These are phyloP conservation scores for Moricandia moricandioides DNA, from an alignment of 345 rosid species.

Conservation along the genomic window DNA sequence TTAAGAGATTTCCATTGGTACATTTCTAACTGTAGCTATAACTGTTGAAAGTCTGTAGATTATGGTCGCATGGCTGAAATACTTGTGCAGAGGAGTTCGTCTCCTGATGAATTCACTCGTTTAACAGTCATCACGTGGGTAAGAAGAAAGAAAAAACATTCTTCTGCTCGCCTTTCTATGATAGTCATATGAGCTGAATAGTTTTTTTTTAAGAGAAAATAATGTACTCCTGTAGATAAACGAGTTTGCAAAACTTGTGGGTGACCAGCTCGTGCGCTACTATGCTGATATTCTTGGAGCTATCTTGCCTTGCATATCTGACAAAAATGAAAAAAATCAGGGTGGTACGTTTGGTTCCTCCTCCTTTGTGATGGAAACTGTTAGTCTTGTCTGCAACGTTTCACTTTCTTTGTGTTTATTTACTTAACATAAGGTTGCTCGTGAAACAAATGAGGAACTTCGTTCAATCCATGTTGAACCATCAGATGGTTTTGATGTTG, in stretches of 20 bases:
- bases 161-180: background rate
- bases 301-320: slow-evolving; percentile 93
- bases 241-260: slow-evolving; percentile 98
- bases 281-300: slow-evolving; percentile 97
- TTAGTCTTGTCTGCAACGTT: slow-evolving; percentile 1
- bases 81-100: slow-evolving; percentile 90
- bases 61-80: slow-evolving; percentile 99
- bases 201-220: background rate
- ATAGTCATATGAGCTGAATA: slow-evolving; percentile 14
- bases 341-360: slow-evolving; percentile 60
- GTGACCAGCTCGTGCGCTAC: slow-evolving; percentile 94
- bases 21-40: slow-evolving; percentile 83
- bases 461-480: slow-evolving; percentile 81
- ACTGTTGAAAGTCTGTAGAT: slow-evolving; percentile 99
- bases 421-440: slow-evolving; percentile 66
- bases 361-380: slow-evolving; percentile 7
- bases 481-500: slow-evolving; percentile 81
- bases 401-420: slow-evolving; percentile 1
- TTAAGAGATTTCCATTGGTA: too few species aligned
- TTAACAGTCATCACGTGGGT: slow-evolving; percentile 98
- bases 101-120: slow-evolving; percentile 95
- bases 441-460: slow-evolving; percentile 98
- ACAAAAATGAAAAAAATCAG: slow-evolving; percentile 98
- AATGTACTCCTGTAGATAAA: slow-evolving; percentile 59
- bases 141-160: slow-evolving; percentile 24